Percentiles rank a stretch among this genome's conserved stretches.
Conservation (phyloP, 208 protist species). For the Lotmaria passim region DNA sequence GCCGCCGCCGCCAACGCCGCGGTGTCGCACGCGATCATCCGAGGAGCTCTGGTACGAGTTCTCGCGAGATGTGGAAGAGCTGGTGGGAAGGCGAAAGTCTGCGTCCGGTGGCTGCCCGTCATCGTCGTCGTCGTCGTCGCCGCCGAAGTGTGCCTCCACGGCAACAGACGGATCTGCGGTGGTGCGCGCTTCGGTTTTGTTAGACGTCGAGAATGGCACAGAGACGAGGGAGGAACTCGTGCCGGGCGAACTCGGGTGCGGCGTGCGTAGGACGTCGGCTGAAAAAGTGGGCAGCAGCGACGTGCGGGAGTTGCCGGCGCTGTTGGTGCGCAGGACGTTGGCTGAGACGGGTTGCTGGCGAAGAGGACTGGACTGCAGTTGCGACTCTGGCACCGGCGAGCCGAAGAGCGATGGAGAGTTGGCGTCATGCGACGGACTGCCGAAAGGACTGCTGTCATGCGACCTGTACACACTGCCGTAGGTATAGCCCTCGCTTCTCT, state of each 20-base stretch:
- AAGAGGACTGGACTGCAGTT: not conserved
- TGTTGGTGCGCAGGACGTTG: not conserved
- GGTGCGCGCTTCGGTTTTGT: conserved; percentile 7
- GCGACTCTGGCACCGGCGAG: conserved; percentile 5
- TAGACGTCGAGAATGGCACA: not conserved
- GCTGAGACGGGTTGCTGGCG: not conserved
- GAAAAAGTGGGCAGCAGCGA: conserved; percentile 31
- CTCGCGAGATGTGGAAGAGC: not conserved
- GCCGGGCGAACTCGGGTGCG: conserved; percentile 11
- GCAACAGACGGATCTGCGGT: not conserved
- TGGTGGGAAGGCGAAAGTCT: conserved; percentile 17
- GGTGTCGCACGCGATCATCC: not conserved
- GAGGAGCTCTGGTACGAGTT: conserved; percentile 27
- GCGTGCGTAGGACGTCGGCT: conserved; percentile 28
- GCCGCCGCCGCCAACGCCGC: not conserved
- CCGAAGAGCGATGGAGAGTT: conserved; percentile 5
- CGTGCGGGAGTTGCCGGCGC: not conserved
- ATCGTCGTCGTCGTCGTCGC: conserved; percentile 5
- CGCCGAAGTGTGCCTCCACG: not conserved
- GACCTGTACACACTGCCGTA: not conserved
- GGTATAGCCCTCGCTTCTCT: not conserved
- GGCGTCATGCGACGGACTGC: not conserved
- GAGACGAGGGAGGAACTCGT: not conserved
- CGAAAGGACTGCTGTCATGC: not conserved
- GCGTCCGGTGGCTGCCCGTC: conserved; percentile 15